phyloP scores from a whole-genome alignment of 495 filamentous ascomycete species.

The Penicillium subrubescens region DNA sequence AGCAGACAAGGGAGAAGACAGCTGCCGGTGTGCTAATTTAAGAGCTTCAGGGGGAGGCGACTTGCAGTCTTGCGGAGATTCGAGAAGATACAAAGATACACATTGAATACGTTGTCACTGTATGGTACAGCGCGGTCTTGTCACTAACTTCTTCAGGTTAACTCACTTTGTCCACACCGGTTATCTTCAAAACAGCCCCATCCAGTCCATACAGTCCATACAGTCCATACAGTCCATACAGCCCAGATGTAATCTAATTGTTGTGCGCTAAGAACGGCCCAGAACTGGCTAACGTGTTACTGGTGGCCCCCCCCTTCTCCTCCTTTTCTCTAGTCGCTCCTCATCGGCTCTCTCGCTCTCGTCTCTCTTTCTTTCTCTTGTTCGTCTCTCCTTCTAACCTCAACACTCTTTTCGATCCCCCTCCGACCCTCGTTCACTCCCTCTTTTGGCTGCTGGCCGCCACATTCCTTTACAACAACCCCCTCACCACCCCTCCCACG shows the following conservation, averaged over 20 bases:
- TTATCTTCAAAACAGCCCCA: background rate
- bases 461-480: constrained; percentile 31
- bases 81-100: background rate
- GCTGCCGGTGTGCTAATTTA: constrained; percentile 1
- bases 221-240: background rate
- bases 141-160: background rate
- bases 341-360: constrained; percentile 21
- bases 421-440: constrained; percentile 25
- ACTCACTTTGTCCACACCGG: background rate
- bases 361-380: constrained; percentile 10
- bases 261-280: constrained; percentile 4
- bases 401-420: constrained; percentile 10
- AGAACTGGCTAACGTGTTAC: constrained; percentile 12
- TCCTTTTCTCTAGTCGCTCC: constrained; percentile 24
- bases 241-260: background rate
- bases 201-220: too few species aligned
- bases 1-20: background rate
- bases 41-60: constrained; percentile 11
- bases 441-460: constrained; percentile 35
- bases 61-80: constrained; percentile 10
- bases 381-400: constrained; percentile 2
- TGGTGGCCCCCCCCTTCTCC: constrained; percentile 20
- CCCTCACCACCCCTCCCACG: constrained; percentile 25
- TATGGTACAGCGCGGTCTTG: background rate
- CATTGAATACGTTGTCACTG: background rate